These are phyloP conservation scores for Phytophthora sp. DNA, from an alignment of 352 stramenopile species.

Conservation along the genomic window DNA sequence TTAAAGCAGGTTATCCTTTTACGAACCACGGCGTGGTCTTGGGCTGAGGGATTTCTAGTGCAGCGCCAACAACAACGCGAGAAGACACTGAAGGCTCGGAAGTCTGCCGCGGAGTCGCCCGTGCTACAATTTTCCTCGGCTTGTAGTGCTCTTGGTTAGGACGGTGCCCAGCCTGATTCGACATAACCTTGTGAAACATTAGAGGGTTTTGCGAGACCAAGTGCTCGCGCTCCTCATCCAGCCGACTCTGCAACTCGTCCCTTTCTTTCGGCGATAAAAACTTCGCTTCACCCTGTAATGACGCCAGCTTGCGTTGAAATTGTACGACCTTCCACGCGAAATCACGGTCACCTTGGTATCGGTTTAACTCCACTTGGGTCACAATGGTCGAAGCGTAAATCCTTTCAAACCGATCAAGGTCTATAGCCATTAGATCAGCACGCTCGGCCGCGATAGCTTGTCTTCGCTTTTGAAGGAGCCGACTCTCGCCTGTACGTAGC, in stretches of 20 bases:
- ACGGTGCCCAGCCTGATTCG: neutral
- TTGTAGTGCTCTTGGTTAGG: neutral
- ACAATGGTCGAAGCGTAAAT: slow-evolving; percentile 8
- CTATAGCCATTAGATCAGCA: slow-evolving; percentile 5
- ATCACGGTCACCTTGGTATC: slow-evolving; percentile 14
- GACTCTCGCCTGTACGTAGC: neutral
- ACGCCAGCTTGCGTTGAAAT: slow-evolving; percentile 14
- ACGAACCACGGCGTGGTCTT: slow-evolving; percentile 19
- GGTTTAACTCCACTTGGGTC: neutral
- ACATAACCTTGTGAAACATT: slow-evolving; percentile 33
- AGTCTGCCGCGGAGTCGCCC: too few relatives aligned
- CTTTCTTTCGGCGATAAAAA: slow-evolving; percentile 2
- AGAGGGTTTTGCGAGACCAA: slow-evolving; percentile 10
- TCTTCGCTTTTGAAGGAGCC: slow-evolving; percentile 4
- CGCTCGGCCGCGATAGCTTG: neutral
- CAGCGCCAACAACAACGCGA: slow-evolving; percentile 21
- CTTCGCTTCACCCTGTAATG: slow-evolving; percentile 9
- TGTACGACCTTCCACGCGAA: slow-evolving; percentile 19
- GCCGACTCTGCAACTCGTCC: neutral
- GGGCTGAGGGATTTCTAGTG: slow-evolving; percentile 1
- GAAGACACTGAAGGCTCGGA: neutral
- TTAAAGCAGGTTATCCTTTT: slow-evolving; percentile 6
- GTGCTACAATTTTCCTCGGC: too few relatives aligned
- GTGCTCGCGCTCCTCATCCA: slow-evolving; percentile 13
- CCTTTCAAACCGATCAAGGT: slow-evolving; percentile 25